Conservation (phyloP, 257 asterid genomes). For the Craterostigma plantagineum region DNA sequence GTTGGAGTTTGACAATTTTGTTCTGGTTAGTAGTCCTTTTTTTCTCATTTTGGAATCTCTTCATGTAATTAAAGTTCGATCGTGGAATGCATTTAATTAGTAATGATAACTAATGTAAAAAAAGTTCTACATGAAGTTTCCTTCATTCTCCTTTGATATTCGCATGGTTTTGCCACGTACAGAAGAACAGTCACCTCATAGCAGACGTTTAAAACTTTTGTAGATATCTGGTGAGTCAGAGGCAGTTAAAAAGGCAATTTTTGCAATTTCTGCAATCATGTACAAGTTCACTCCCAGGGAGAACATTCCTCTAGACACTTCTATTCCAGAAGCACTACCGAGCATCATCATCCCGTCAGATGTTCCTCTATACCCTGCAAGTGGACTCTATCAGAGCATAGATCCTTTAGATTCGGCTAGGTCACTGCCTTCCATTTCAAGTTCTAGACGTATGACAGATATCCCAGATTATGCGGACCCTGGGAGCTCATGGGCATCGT, state of each 20-base stretch:
- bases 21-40: conserved; percentile 48
- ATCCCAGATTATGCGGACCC: conserved; percentile 47
- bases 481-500: conserved; percentile 67
- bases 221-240: conserved; percentile 82
- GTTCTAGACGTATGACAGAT: conserved; percentile 42
- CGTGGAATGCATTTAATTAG: too few relatives aligned
- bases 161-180: too few relatives aligned
- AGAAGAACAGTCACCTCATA: conserved; percentile 6
- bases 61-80: too few relatives aligned
- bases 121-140: too few relatives aligned
- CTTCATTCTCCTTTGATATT: too few relatives aligned
- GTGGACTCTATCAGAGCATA: conserved; percentile 52
- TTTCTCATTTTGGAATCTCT: too few relatives aligned
- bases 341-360: conserved; percentile 84
- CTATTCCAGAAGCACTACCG: conserved; percentile 54
- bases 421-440: conserved; percentile 47
- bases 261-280: conserved; percentile 84
- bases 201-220: conserved; percentile 10
- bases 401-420: conserved; percentile 37
- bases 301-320: conserved; percentile 63
- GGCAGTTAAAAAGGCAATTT: conserved; percentile 67
- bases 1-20: conserved; percentile 71
- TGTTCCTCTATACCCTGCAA: conserved; percentile 54
- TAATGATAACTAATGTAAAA: too few relatives aligned
- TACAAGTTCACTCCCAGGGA: conserved; percentile 78